These are phyloP conservation scores for Colletotrichum sp. DNA, from an alignment of 2,329 filamentous ascomycete genomes.

Conservation along the genomic window DNA sequence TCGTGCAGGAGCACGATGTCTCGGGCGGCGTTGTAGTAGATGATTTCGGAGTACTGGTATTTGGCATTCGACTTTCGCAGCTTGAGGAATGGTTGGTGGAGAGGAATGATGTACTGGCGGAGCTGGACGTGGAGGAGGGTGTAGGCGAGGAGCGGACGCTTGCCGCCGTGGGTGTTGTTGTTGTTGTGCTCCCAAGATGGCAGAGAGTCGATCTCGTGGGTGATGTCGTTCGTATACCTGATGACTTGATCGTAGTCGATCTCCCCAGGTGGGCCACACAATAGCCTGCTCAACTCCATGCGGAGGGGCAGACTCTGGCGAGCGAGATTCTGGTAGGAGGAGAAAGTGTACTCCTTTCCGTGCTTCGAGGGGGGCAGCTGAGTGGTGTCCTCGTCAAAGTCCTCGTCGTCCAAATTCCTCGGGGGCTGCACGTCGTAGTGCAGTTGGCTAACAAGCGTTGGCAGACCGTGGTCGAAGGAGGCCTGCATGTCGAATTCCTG, in stretches of 20 bases:
- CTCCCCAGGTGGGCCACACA: slow-evolving; percentile 59
- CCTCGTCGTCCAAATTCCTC: slow-evolving; percentile 62
- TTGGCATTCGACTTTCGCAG: slow-evolving; percentile 64
- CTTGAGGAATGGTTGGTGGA: slow-evolving; percentile 66
- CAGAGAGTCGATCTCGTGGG: slow-evolving; percentile 63
- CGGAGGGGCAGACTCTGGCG: slow-evolving; percentile 61
- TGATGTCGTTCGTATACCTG: slow-evolving; percentile 65
- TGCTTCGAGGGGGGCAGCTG: slow-evolving; percentile 57
- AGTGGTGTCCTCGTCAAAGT: slow-evolving; percentile 59
- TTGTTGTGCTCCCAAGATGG: slow-evolving; percentile 56
- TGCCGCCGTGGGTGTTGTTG: slow-evolving; percentile 42
- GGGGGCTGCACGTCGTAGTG: slow-evolving; percentile 61
- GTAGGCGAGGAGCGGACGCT: slow-evolving; percentile 63
- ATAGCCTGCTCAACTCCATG: slow-evolving; percentile 60
- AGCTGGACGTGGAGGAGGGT: slow-evolving; percentile 66
- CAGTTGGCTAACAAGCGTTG: slow-evolving; percentile 61
- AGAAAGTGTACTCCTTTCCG: slow-evolving; percentile 59
- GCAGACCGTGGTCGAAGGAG: slow-evolving; percentile 64
- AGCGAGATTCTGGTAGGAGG: slow-evolving; percentile 63
- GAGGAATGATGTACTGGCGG: slow-evolving; percentile 65
- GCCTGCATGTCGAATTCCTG: slow-evolving; percentile 68
- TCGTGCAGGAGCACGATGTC: slow-evolving; percentile 68
- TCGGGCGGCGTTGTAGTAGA: slow-evolving; percentile 67
- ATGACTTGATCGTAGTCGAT: slow-evolving; percentile 68
- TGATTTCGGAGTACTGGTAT: slow-evolving; percentile 67